These are phyloP conservation scores for Pseudisothecium myosuroides DNA, from an alignment of 225 moss, liverwort and hornwort species.

Conservation along the genomic window DNA sequence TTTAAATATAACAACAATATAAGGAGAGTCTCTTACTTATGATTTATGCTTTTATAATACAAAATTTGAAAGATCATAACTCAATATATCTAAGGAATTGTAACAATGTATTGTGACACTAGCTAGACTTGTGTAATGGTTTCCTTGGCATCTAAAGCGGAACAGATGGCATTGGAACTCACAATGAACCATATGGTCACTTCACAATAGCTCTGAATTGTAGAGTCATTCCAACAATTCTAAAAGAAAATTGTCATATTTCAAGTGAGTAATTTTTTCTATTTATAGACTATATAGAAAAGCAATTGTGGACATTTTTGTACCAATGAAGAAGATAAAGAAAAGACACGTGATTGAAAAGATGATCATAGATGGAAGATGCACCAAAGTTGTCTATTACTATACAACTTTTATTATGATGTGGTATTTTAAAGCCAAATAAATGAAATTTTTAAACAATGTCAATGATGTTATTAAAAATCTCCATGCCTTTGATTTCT, in stretches of 20 bases:
- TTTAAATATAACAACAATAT: no score
- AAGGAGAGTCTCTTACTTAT: no score
- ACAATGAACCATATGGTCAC: no score
- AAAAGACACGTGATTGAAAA: not conserved
- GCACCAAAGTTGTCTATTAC: not conserved
- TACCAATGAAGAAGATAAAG: not conserved
- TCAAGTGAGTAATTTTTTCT: not conserved
- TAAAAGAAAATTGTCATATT: not conserved
- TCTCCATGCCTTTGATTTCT: not conserved
- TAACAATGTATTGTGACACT: no score
- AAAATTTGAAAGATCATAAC: no score
- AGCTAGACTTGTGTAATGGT: rapidly evolving
- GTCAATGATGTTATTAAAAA: not conserved
- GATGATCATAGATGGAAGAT: not conserved
- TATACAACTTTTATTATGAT: not conserved
- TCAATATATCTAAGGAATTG: no score
- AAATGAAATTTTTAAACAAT: not conserved
- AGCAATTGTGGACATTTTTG: not conserved
- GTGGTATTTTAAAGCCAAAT: not conserved
- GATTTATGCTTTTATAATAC: no score
- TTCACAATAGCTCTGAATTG: not conserved
- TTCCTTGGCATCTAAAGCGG: not conserved
- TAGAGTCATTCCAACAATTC: rapidly evolving
- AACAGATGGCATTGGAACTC: not conserved
- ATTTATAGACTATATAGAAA: not conserved